phyloP scores from a whole-genome alignment of 2,329 filamentous ascomycete genomes.

The Colletotrichum trifolii region DNA sequence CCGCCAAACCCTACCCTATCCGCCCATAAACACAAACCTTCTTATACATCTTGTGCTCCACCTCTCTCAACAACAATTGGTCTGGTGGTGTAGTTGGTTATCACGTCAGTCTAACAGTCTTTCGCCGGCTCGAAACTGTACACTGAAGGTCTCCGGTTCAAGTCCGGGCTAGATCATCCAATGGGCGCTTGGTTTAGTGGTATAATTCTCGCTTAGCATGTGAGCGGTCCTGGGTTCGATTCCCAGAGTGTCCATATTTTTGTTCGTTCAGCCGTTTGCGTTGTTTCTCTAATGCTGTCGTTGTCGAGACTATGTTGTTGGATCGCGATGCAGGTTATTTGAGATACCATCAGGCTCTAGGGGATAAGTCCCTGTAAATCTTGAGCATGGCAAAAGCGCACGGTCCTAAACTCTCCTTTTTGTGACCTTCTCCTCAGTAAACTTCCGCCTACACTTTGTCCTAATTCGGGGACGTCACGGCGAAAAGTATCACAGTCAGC shows the following conservation, averaged over 20 bases:
- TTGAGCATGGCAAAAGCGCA: too few species aligned
- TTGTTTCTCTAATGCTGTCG: not conserved
- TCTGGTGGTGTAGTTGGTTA: constrained; percentile 55
- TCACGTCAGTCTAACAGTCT: constrained; percentile 60
- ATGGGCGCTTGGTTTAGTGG: constrained; percentile 37
- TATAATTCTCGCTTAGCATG: constrained; percentile 38
- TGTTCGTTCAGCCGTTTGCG: not conserved
- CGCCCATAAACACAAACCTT: not conserved
- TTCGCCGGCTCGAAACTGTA: not conserved
- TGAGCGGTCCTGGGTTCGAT: constrained; percentile 37
- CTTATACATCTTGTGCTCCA: fast-evolving
- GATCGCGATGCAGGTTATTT: too few species aligned
- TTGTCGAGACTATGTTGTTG: too few species aligned
- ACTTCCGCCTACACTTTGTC: too few species aligned
- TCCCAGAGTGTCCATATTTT: constrained; percentile 33
- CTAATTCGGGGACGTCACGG: too few species aligned
- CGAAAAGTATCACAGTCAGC: too few species aligned
- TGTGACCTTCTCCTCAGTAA: too few species aligned
- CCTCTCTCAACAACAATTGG: not conserved
- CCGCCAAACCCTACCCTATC: constrained; percentile 16
- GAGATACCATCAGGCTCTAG: too few species aligned
- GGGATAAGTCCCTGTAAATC: too few species aligned
- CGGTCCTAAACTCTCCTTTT: too few species aligned
- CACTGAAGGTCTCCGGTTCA: constrained; percentile 37
- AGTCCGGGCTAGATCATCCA: constrained; percentile 34